These are phyloP conservation scores for Pseudocercospora eumusae DNA, from an alignment of 2,329 filamentous ascomycete species.

Conservation along the genomic window DNA sequence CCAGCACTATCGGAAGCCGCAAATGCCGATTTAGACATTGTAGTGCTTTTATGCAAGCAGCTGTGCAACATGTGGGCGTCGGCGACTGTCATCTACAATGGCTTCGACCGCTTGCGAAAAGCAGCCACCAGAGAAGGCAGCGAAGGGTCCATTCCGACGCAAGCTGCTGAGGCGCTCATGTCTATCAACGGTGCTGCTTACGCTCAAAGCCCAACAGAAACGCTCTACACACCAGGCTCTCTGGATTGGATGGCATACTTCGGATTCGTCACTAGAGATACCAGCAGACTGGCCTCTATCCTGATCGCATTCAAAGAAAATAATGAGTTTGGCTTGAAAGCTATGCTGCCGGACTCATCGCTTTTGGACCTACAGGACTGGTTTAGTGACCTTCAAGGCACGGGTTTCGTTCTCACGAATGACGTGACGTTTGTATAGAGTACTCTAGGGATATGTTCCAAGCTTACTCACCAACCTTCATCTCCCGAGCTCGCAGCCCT, in stretches of 20 bases:
- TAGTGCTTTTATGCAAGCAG: conserved; percentile 12
- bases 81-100: conserved; percentile 9
- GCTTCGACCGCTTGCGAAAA: conserved; percentile 12
- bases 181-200: not conserved
- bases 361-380: conserved; percentile 12
- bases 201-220: conserved; percentile 4
- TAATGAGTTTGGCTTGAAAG: conserved; percentile 1
- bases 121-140: not conserved
- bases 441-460: not conserved
- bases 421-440: not conserved
- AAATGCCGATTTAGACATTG: conserved; percentile 8
- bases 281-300: not conserved
- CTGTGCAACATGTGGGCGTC: conserved; percentile 13
- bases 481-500: not conserved
- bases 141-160: not conserved
- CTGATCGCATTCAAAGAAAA: conserved; percentile 2
- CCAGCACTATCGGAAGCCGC: conserved; percentile 6
- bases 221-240: not conserved
- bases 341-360: conserved; percentile 2
- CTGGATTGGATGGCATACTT: conserved; percentile 13
- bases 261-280: conserved; percentile 8
- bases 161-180: not conserved
- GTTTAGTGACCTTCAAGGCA: not conserved
- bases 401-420: conserved; percentile 6
- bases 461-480: not conserved